Percentiles rank a stretch among this genome's conserved stretches.
These are phyloP conservation scores for Dioscorea dumetorum DNA, from an alignment of 106 monocot genomes.

Conservation along the genomic window DNA sequence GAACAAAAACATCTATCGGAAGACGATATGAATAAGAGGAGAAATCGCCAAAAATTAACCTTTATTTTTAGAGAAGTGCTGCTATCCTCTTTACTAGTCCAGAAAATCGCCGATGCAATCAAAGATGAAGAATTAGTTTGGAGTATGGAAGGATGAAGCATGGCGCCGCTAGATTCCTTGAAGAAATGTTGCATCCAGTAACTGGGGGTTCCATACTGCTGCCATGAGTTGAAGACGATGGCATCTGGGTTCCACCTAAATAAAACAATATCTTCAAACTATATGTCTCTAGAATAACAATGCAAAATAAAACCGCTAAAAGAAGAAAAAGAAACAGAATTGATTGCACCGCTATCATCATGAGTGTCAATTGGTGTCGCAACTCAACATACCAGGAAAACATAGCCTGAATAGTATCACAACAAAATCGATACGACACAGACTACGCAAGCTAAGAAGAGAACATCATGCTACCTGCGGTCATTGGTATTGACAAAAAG, in stretches of 20 bases:
- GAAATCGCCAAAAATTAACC: conserved; percentile 22
- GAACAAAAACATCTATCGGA: background rate
- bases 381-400: no score
- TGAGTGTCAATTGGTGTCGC: no score
- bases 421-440: no score
- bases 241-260: conserved; percentile 86
- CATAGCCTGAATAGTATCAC: no score
- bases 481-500: conserved; percentile 80
- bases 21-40: background rate
- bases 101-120: conserved; percentile 76
- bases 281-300: background rate
- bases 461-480: conserved; percentile 36
- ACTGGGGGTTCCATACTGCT: conserved; percentile 85
- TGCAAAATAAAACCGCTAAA: no score
- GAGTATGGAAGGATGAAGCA: conserved; percentile 40
- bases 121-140: conserved; percentile 30
- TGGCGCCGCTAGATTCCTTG: conserved; percentile 70
- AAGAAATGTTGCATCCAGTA: conserved; percentile 99
- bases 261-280: background rate
- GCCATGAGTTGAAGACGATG: conserved; percentile 89
- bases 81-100: conserved; percentile 39
- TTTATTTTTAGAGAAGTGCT: conserved; percentile 67
- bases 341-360: no score
- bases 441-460: background rate
- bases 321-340: no score